phyloP scores from a whole-genome alignment of 129 eudicot species.

The Centrapalus pauciflorus region DNA sequence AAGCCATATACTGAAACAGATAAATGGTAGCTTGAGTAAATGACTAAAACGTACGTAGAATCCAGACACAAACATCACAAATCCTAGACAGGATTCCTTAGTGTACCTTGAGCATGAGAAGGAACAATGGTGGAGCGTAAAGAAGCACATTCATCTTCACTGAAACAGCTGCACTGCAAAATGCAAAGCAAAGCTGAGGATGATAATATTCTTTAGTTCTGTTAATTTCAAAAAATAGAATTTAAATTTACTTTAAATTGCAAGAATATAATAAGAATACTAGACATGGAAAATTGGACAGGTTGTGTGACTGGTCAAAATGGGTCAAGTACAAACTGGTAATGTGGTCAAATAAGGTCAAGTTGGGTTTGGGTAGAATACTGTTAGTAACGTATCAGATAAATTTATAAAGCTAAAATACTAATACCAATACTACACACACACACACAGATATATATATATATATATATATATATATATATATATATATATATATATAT shows the following conservation, averaged over 20 bases:
- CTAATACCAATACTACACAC: no score
- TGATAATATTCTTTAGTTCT: neutral
- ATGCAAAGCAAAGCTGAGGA: conserved; percentile 20
- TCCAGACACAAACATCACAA: neutral
- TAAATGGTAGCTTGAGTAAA: conserved; percentile 21
- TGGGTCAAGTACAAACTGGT: no score
- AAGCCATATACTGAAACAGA: conserved; percentile 14
- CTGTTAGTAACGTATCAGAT: no score
- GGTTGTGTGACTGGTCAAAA: no score
- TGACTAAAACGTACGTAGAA: neutral
- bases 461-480: no score
- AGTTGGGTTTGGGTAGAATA: no score
- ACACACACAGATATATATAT: no score
- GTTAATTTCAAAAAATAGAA: neutral
- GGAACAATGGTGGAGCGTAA: conserved; percentile 81
- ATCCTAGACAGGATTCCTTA: neutral
- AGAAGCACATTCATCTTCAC: conserved; percentile 97
- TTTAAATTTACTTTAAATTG: neutral
- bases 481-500: no score
- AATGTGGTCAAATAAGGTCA: no score
- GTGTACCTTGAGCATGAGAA: conserved; percentile 85
- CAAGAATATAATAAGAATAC: neutral
- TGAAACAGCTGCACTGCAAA: conserved; percentile 87
- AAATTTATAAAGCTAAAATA: no score
- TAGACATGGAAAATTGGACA: no score